These are phyloP conservation scores for Gossypium thurberi DNA, from an alignment of 345 rosid species.

Conservation along the genomic window DNA sequence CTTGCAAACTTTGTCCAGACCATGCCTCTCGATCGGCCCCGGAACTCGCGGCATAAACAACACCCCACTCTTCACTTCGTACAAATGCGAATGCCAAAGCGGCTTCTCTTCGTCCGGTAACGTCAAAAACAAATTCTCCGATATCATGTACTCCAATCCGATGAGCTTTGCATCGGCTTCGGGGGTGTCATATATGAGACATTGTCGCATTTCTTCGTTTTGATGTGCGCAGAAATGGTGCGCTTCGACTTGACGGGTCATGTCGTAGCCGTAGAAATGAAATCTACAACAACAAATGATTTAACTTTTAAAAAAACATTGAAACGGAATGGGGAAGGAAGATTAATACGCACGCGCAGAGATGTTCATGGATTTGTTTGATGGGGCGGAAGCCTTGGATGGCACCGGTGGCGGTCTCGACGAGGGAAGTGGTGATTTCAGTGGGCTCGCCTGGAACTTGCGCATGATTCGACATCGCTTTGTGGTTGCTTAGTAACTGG, in stretches of 20 bases:
- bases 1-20: slow-evolving; percentile 57
- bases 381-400: slow-evolving; percentile 55
- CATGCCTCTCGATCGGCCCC: slow-evolving; percentile 48
- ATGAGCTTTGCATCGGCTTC: slow-evolving; percentile 48
- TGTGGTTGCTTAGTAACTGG: neutral
- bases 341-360: slow-evolving; percentile 54
- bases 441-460: slow-evolving; percentile 62
- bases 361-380: slow-evolving; percentile 74
- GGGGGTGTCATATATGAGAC: slow-evolving; percentile 59
- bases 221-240: slow-evolving; percentile 73
- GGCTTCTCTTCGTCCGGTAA: slow-evolving; percentile 68
- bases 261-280: slow-evolving; percentile 64
- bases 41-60: slow-evolving; percentile 72
- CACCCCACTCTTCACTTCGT: slow-evolving; percentile 75
- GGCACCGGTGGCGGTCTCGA: slow-evolving; percentile 59
- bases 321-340: neutral
- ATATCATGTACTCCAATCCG: slow-evolving; percentile 65
- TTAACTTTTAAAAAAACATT: neutral
- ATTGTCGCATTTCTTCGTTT: slow-evolving; percentile 84
- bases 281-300: slow-evolving; percentile 29
- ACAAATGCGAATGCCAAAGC: slow-evolving; percentile 73
- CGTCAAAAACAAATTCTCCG: slow-evolving; percentile 62
- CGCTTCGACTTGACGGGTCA: slow-evolving; percentile 76
- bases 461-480: slow-evolving; percentile 30
- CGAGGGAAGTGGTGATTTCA: slow-evolving; percentile 35